These are phyloP conservation scores for Salix koriyanagi DNA, from an alignment of 345 rosid species.

Conservation along the genomic window DNA sequence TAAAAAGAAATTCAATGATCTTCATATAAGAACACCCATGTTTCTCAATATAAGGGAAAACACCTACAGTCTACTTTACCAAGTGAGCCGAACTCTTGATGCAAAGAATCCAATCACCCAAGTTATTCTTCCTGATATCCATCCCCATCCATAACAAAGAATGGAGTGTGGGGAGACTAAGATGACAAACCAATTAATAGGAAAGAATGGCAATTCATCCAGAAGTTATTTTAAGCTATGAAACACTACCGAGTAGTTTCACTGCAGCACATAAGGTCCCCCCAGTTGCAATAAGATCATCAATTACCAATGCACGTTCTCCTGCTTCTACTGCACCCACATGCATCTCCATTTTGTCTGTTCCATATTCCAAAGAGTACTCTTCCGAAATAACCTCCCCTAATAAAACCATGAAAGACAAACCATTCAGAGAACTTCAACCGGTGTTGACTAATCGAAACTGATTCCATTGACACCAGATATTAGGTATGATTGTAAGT, in stretches of 20 bases:
- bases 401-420: slow-evolving; percentile 24
- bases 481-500: neutral
- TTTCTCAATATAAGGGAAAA: no score
- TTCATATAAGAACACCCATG: no score
- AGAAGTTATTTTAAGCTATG: neutral
- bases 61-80: no score
- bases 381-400: slow-evolving; percentile 91
- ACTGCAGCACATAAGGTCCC: slow-evolving; percentile 90
- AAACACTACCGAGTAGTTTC: slow-evolving; percentile 74
- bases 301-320: slow-evolving; percentile 78
- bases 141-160: no score
- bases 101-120: no score
- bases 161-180: no score
- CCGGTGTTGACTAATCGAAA: neutral
- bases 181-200: no score
- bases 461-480: neutral
- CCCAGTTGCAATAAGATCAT: slow-evolving; percentile 96
- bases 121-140: no score
- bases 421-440: neutral
- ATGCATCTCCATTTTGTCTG: slow-evolving; percentile 92
- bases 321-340: slow-evolving; percentile 92
- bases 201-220: neutral
- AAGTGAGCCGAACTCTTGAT: no score
- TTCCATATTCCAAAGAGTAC: slow-evolving; percentile 95
- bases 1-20: no score